Evolutionary conservation across 306 rosid genomes (phyloP).

Genomic region (Begonia masoniana): DNA sequence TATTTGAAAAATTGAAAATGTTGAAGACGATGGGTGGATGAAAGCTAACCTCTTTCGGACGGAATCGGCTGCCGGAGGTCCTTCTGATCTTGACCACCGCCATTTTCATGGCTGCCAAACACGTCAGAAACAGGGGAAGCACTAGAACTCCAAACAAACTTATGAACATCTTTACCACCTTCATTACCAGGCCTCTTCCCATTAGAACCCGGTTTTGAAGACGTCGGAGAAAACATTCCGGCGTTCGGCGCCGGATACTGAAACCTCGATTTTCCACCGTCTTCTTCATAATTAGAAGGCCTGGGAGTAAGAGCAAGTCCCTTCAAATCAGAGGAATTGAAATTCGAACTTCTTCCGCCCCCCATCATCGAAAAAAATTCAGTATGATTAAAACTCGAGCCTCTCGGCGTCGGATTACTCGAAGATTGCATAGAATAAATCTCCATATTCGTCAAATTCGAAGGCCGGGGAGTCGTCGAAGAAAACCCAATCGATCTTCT

Average conservation of each 20-base stretch:
- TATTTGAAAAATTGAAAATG: too few species aligned
- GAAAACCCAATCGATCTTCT: constrained; percentile 63
- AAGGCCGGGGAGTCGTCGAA: constrained; percentile 60
- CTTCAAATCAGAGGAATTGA: constrained; percentile 35
- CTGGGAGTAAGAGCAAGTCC: constrained; percentile 62
- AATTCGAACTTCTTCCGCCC: constrained; percentile 46
- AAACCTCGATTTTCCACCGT: constrained; percentile 33
- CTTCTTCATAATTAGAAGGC: constrained; percentile 61
- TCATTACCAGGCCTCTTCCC: constrained; percentile 37
- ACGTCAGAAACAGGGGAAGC: constrained; percentile 78
- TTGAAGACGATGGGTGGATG: too few species aligned
- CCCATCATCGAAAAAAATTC: constrained; percentile 78
- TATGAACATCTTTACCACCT: constrained; percentile 55
- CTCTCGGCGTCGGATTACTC: constrained; percentile 66
- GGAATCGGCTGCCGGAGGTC: constrained; percentile 51
- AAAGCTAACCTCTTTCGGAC: constrained; percentile 49
- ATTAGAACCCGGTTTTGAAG: constrained; percentile 19
- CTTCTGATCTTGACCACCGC: constrained; percentile 41
- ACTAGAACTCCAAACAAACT: constrained; percentile 90
- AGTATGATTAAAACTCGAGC: constrained; percentile 74
- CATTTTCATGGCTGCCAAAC: constrained; percentile 55
- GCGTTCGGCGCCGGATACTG: constrained; percentile 75
- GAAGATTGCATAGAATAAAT: constrained; percentile 77
- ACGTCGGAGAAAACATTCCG: constrained; percentile 67
- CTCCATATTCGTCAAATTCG: constrained; percentile 77